Evolutionary conservation across 352 stramenopile species (phyloP).

Genomic region (Globisporangium rhizosaccharum): DNA sequence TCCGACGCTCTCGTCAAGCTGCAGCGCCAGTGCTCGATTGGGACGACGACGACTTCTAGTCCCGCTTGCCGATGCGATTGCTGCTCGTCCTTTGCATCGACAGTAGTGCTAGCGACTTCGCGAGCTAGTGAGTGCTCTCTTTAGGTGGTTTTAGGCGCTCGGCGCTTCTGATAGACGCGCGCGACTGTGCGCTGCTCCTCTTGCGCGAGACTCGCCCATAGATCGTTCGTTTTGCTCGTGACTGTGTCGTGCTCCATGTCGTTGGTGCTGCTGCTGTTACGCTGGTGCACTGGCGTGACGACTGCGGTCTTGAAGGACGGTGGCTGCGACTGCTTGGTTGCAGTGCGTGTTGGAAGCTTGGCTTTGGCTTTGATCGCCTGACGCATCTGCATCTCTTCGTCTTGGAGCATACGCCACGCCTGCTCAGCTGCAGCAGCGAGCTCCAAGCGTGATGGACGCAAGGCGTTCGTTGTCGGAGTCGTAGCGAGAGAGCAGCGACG

Average conservation of each 20-base stretch:
- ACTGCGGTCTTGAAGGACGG: not conserved
- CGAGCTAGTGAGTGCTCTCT: not conserved
- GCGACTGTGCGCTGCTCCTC: conserved; percentile 17
- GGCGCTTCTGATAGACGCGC: conserved; percentile 11
- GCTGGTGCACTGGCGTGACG: conserved; percentile 3
- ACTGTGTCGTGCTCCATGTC: not conserved
- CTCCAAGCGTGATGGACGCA: not conserved
- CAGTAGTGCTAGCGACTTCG: not conserved
- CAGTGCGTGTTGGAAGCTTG: too few species aligned
- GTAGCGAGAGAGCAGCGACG: conserved; percentile 2
- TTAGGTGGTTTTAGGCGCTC: not conserved
- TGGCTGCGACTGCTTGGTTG: conserved; percentile 5
- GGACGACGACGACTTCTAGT: conserved; percentile 40
- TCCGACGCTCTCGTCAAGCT: conserved; percentile 46
- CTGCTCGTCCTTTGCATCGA: not conserved
- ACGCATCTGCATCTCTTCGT: conserved; percentile 39
- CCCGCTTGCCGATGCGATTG: too few species aligned
- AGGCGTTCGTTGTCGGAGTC: not conserved
- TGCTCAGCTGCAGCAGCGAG: conserved; percentile 19
- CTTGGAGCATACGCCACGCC: conserved; percentile 49
- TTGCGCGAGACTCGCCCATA: conserved; percentile 14
- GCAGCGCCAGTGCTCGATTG: conserved; percentile 33
- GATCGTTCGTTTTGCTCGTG: conserved; percentile 14
- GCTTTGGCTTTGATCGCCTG: conserved; percentile 2
- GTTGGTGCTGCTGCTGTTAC: conserved; percentile 2